Conservation (phyloP, 345 rosid species). For the Eutrema heterophyllum region DNA sequence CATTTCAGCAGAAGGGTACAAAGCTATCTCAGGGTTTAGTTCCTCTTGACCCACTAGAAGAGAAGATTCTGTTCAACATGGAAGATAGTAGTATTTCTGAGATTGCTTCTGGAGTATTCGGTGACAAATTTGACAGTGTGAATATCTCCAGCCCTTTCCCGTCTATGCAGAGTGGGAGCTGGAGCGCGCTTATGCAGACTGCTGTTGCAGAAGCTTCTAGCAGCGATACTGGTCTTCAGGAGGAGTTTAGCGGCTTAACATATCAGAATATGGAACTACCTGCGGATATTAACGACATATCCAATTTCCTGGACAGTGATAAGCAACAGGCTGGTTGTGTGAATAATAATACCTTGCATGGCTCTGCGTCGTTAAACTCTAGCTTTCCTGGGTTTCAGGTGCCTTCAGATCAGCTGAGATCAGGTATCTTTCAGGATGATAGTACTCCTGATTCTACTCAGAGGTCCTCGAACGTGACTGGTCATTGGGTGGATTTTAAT, state of each 20-base stretch:
- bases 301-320: slow-evolving; percentile 40
- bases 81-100: slow-evolving; percentile 50
- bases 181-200: slow-evolving; percentile 97
- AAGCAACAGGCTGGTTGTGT: slow-evolving; percentile 51
- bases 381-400: slow-evolving; percentile 52
- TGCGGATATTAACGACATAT: slow-evolving; percentile 27
- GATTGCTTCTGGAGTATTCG: slow-evolving; percentile 43
- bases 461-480: slow-evolving; percentile 33
- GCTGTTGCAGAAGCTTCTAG: slow-evolving; percentile 86
- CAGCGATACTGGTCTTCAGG: slow-evolving; percentile 56
- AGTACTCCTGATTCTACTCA: slow-evolving; percentile 33
- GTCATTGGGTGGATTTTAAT: slow-evolving; percentile 42
- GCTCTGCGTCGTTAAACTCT: slow-evolving; percentile 35
- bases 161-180: slow-evolving; percentile 77
- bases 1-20: slow-evolving; percentile 36
- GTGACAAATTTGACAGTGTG: slow-evolving; percentile 33
- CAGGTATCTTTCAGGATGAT: slow-evolving; percentile 31
- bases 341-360: slow-evolving; percentile 41
- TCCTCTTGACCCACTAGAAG: slow-evolving; percentile 78
- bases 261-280: slow-evolving; percentile 51
- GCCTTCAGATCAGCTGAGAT: slow-evolving; percentile 35
- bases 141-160: slow-evolving; percentile 49
- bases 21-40: slow-evolving; percentile 40
- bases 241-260: slow-evolving; percentile 71
- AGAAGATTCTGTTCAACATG: slow-evolving; percentile 62